phyloP scores from a whole-genome alignment of 805 yeast species.

The Candida maris region DNA sequence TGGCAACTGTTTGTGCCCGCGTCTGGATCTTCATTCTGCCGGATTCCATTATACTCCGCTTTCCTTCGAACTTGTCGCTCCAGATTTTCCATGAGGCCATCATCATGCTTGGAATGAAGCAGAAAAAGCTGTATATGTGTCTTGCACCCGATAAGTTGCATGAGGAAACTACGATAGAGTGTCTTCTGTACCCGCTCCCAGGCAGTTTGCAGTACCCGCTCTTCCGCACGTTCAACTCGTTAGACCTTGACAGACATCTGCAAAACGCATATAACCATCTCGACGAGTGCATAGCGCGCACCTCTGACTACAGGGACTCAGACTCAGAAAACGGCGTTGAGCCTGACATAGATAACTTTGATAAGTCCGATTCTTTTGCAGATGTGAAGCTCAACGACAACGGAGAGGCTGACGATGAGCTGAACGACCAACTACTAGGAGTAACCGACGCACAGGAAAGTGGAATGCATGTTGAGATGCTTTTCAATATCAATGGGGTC shows the following conservation, averaged over 20 bases:
- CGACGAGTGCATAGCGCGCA: conserved; percentile 20
- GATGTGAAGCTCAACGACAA: conserved; percentile 20
- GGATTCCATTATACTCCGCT: conserved; percentile 17
- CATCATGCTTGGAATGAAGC: conserved; percentile 16
- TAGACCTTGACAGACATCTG: conserved; percentile 16
- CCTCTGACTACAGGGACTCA: conserved; percentile 14
- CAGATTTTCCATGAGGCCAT: conserved; percentile 23
- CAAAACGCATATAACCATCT: conserved; percentile 17
- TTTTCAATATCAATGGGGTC: conserved; percentile 20
- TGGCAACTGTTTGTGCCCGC: conserved; percentile 5
- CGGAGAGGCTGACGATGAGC: conserved; percentile 30
- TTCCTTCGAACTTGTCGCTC: conserved; percentile 14
- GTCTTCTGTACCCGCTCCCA: conserved; percentile 9
- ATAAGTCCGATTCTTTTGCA: conserved; percentile 1
- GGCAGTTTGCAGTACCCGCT: conserved; percentile 18
- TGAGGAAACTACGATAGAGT: conserved; percentile 13
- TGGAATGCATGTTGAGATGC: conserved; percentile 28
- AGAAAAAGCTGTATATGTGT: conserved; percentile 11
- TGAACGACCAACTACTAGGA: conserved; percentile 16
- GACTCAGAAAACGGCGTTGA: conserved; percentile 14
- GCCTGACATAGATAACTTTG: background rate
- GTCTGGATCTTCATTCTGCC: conserved; percentile 26
- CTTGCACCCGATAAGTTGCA: conserved; percentile 3
- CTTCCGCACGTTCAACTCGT: conserved; percentile 17
- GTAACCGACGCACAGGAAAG: conserved; percentile 16